Base-by-base conservation (phyloP, 208 protist species). In the Trypanosoma lewisi region DNA sequence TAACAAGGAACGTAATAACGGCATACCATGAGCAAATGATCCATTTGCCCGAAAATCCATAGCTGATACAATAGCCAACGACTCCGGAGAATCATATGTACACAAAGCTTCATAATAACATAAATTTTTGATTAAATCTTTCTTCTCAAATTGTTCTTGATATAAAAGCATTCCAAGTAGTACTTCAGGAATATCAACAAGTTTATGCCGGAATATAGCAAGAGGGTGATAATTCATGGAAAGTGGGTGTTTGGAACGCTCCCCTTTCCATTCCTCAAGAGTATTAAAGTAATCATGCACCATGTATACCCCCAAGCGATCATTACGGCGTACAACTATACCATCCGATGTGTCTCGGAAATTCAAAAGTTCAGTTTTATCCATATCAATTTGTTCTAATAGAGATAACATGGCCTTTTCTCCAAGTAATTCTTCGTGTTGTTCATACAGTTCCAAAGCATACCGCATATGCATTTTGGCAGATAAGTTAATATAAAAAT, bases 151-250 rank as follows among this genome's bases (percentile, higher is more conserved):
- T 65, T 80, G 64, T 44, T 87, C 73, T 21, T 79, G 73, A 73
- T 94, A 89, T 21, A 93, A 71, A 33, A 92, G 47, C 81, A 96
- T 90, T 5, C 80, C 90, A 0, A 96, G 71, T 11, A 94, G 77
- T 57, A 96, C 90, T 61, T 96, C 87, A 4, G 90, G 90, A 54
- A 96, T 78, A 55, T 96, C 85, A 21, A 94, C 77, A n/a, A 96
- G 41, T 63, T 92, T 92, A 25, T 84, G 76, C 7, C 83, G 85
- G 51, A 88, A 96, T 48, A 96, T 89, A 34, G 87, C 77, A 37
- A 96, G 79, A 0, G 90, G 90, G 74, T 96, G 90, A 75, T 96
- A 94, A 75, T 96, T 96, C 60, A 93, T 78, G 45, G 78, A 76
- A 25, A 96, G 71, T 19, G 90, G 90, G 67, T 96, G 87, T 61